Evolutionary conservation across 257 asterid species (phyloP).

Genomic region (Leptodermis oblonga): DNA sequence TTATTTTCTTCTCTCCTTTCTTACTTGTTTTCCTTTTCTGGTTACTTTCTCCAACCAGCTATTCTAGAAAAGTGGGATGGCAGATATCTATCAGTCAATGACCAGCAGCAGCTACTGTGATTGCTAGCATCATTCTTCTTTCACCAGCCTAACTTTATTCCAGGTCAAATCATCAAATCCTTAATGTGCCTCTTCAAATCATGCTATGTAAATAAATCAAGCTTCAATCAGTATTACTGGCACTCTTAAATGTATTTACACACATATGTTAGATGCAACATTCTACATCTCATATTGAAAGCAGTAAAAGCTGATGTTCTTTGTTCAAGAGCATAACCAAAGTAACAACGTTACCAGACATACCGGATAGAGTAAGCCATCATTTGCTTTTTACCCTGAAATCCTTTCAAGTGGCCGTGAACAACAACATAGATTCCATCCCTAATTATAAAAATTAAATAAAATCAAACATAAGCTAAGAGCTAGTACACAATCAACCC

Average conservation of each 20-base stretch:
- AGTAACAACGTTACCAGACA: neutral
- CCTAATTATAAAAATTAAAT: constrained; percentile 28
- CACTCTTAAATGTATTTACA: neutral
- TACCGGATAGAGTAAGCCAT: constrained; percentile 81
- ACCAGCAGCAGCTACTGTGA: neutral
- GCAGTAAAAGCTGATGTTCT: neutral
- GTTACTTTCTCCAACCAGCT: neutral
- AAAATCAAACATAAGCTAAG: neutral
- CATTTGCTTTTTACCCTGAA: constrained; percentile 76
- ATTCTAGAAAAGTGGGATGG: neutral
- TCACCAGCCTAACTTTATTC: neutral
- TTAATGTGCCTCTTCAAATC: neutral
- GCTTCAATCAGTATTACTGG: neutral
- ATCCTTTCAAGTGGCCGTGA: constrained; percentile 86
- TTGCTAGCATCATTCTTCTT: neutral
- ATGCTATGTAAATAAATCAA: neutral
- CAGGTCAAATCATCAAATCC: neutral
- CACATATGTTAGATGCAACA: neutral
- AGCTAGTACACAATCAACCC: neutral
- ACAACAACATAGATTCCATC: constrained; percentile 81
- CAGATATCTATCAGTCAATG: neutral
- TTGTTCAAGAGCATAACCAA: constrained; percentile 3
- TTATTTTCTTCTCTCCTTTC: neutral
- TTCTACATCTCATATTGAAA: neutral
- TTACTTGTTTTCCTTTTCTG: neutral